phyloP scores from a whole-genome alignment of 768 basidiomycete species.

The Pleurotus sapidus region DNA sequence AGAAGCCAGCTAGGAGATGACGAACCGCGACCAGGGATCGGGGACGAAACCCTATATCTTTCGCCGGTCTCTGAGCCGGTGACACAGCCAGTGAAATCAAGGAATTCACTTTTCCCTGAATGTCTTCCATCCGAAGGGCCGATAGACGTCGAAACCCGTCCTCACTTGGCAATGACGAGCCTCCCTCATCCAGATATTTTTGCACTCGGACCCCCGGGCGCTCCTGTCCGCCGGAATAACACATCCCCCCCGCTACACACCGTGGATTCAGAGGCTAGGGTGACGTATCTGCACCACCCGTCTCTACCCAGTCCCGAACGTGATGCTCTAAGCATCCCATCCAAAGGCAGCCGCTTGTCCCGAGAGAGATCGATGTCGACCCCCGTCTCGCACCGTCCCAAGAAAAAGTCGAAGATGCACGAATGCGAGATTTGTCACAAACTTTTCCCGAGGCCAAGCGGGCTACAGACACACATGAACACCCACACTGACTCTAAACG shows the following conservation, averaged over 20 bases:
- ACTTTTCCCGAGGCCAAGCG: constrained; percentile 56
- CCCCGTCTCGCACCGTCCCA: constrained; percentile 11
- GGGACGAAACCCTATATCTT: too few species aligned
- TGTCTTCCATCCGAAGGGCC: background rate
- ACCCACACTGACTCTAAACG: constrained; percentile 52
- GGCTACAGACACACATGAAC: constrained; percentile 57
- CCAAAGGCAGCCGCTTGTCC: background rate
- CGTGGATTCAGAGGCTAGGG: background rate
- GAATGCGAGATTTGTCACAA: constrained; percentile 47
- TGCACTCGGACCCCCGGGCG: background rate
- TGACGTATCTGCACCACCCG: background rate
- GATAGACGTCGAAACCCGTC: background rate
- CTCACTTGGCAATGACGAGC: background rate
- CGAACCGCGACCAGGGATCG: too few species aligned
- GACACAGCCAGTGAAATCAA: background rate
- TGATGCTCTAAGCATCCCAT: background rate
- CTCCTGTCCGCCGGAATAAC: background rate
- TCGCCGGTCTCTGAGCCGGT: background rate
- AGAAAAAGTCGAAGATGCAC: constrained; percentile 56
- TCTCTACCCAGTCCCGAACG: background rate
- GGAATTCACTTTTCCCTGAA: background rate
- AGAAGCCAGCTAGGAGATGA: too few species aligned
- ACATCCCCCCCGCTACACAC: background rate
- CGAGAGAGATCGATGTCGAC: background rate
- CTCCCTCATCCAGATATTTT: background rate